phyloP scores from a whole-genome alignment of 208 protist species.

The Leishmania lainsoni region DNA sequence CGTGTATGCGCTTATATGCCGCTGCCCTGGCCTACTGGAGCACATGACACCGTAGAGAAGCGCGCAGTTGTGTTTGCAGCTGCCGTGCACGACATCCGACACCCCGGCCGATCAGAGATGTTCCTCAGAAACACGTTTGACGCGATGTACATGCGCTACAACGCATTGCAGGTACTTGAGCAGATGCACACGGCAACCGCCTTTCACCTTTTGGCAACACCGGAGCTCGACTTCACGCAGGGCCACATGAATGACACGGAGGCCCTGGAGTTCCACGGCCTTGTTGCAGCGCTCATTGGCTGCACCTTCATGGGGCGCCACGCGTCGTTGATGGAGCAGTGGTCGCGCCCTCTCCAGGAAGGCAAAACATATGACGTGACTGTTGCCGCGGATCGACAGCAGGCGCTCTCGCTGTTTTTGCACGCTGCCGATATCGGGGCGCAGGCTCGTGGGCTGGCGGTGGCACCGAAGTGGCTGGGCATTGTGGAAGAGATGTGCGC shows the following conservation, averaged over 20 bases:
- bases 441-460: slow-evolving; percentile 46
- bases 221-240: slow-evolving; percentile 62
- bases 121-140: slow-evolving; percentile 68
- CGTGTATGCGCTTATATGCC: slow-evolving; percentile 47
- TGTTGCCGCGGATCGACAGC: slow-evolving; percentile 42
- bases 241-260: slow-evolving; percentile 44
- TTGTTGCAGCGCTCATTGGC: slow-evolving; percentile 52
- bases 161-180: slow-evolving; percentile 60
- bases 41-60: slow-evolving; percentile 67
- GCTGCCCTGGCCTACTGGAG: slow-evolving; percentile 36
- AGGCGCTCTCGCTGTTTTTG: slow-evolving; percentile 64
- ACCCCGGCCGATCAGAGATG: slow-evolving; percentile 61
- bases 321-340: slow-evolving; percentile 31
- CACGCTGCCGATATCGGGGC: slow-evolving; percentile 85
- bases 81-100: slow-evolving; percentile 71
- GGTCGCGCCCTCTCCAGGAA: slow-evolving; percentile 22
- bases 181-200: slow-evolving; percentile 78
- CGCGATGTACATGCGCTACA: slow-evolving; percentile 55
- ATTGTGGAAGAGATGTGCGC: slow-evolving; percentile 77
- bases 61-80: slow-evolving; percentile 67
- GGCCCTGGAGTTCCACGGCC: slow-evolving; percentile 62
- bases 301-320: slow-evolving; percentile 77
- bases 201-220: slow-evolving; percentile 52
- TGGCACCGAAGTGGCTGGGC: slow-evolving; percentile 75
- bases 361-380: slow-evolving; percentile 39